Evolutionary conservation across 495 filamentous ascomycete species (phyloP).

Genomic region (Neurospora sp.): DNA sequence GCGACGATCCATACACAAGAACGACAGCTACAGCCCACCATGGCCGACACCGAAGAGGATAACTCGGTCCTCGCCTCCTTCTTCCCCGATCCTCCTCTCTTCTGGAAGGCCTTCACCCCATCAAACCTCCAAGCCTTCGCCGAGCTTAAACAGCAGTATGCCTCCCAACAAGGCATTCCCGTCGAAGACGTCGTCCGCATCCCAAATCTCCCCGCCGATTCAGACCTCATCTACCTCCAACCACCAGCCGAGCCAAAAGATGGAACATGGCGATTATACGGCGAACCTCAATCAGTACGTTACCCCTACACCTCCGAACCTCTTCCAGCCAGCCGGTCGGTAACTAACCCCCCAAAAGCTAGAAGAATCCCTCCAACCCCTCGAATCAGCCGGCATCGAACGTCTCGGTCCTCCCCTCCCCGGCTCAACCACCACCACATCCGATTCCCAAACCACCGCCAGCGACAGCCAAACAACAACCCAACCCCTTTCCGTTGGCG

Average conservation of each 20-base stretch:
- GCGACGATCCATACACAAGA: background rate
- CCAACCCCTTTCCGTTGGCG: background rate
- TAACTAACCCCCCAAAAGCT: conserved; percentile 27
- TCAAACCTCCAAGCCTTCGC: conserved; percentile 64
- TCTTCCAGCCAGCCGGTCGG: background rate
- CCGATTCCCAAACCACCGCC: conserved; percentile 8
- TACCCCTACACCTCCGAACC: too few species aligned
- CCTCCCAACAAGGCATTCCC: conserved; percentile 24
- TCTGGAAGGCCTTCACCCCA: conserved; percentile 80
- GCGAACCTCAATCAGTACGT: conserved; percentile 51
- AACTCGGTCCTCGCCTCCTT: conserved; percentile 27
- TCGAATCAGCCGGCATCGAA: conserved; percentile 58
- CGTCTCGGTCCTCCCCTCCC: conserved; percentile 48
- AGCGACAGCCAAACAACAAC: conserved; percentile 2
- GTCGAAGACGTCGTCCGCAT: conserved; percentile 27
- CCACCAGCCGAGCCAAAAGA: conserved; percentile 66
- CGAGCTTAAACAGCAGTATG: conserved; percentile 33
- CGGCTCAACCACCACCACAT: background rate
- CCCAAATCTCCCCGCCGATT: conserved; percentile 46
- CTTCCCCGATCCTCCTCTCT: conserved; percentile 75
- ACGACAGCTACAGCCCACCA: conserved; percentile 5
- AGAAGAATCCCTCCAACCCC: conserved; percentile 52
- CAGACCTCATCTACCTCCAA: conserved; percentile 65
- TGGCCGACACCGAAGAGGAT: conserved; percentile 30
- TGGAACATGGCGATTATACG: conserved; percentile 67